These are phyloP conservation scores for Penicillium sp. DNA, from an alignment of 2,329 filamentous ascomycete species.

Conservation along the genomic window DNA sequence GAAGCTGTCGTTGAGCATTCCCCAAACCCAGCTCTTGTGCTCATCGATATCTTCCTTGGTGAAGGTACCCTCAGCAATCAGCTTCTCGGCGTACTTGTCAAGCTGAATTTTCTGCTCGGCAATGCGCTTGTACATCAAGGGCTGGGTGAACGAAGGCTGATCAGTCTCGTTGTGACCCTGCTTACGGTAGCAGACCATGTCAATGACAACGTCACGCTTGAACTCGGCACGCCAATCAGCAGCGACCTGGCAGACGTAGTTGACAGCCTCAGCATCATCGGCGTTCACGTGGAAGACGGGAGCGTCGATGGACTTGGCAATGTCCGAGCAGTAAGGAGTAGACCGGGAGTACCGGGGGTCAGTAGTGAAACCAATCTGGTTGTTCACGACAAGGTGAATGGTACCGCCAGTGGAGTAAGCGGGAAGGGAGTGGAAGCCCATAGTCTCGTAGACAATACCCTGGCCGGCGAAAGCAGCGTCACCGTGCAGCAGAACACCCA, in stretches of 20 bases:
- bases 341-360: conserved; percentile 96
- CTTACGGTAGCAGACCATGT: conserved; percentile 98
- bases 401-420: conserved; percentile 97
- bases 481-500: conserved; percentile 94
- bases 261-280: conserved; percentile 96
- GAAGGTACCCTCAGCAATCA: conserved; percentile 89
- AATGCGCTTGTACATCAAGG: conserved; percentile 99
- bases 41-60: conserved; percentile 97
- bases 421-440: conserved; percentile 94
- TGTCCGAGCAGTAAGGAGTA: conserved; percentile 98
- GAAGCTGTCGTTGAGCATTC: conserved; percentile 97
- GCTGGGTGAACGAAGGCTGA: conserved; percentile 99
- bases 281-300: conserved; percentile 99
- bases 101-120: conserved; percentile 78
- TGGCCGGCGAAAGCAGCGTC: conserved; percentile 96
- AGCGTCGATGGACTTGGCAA: conserved; percentile 97
- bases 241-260: conserved; percentile 95
- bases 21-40: conserved; percentile 99
- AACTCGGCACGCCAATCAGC: conserved; percentile 98
- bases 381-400: conserved; percentile 96
- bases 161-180: conserved; percentile 99
- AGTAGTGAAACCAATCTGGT: conserved; percentile 99
- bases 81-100: conserved; percentile 86
- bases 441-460: conserved; percentile 96
- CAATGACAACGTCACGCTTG: conserved; percentile 96